Evolutionary conservation across 2,329 filamentous ascomycete genomes (phyloP).

Genomic region (Xylariaceae sp.): DNA sequence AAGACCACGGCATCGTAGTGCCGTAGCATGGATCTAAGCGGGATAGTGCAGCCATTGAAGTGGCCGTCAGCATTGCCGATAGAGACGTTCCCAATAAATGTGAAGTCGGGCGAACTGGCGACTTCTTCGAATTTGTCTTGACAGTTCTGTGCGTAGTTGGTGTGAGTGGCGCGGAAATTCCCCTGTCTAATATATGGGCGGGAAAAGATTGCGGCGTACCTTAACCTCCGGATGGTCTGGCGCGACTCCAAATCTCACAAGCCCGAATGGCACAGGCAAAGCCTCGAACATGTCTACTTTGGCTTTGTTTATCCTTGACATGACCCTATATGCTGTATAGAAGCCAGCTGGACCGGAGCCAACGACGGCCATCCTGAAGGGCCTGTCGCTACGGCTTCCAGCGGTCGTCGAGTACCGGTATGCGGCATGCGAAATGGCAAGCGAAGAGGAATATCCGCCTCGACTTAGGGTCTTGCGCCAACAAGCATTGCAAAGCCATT

Average conservation of each 20-base stretch:
- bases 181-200: background rate
- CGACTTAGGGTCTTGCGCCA: conserved; percentile 13
- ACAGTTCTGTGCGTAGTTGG: conserved; percentile 68
- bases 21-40: conserved; percentile 63
- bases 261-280: conserved; percentile 84
- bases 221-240: conserved; percentile 98
- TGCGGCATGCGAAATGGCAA: conserved; percentile 10
- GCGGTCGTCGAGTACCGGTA: background rate
- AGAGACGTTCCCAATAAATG: conserved; percentile 84
- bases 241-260: conserved; percentile 93
- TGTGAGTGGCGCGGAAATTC: too few relatives aligned
- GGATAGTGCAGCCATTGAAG: conserved; percentile 48
- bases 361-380: conserved; percentile 78
- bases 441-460: conserved; percentile 4
- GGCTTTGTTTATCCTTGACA: conserved; percentile 68
- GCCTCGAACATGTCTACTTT: conserved; percentile 95
- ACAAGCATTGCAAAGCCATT: conserved; percentile 25
- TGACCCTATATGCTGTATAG: conserved; percentile 83
- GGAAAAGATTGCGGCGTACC: conserved; percentile 42
- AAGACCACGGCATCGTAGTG: conserved; percentile 93
- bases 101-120: conserved; percentile 75
- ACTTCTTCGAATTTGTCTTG: conserved; percentile 91
- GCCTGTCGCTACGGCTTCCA: conserved; percentile 32
- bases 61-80: conserved; percentile 54
- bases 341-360: conserved; percentile 95